Evolutionary conservation across 2,329 filamentous ascomycete species (phyloP), one percentile per base, ranked within the genome.

Genomic region (Penicillium sp.): DNA sequence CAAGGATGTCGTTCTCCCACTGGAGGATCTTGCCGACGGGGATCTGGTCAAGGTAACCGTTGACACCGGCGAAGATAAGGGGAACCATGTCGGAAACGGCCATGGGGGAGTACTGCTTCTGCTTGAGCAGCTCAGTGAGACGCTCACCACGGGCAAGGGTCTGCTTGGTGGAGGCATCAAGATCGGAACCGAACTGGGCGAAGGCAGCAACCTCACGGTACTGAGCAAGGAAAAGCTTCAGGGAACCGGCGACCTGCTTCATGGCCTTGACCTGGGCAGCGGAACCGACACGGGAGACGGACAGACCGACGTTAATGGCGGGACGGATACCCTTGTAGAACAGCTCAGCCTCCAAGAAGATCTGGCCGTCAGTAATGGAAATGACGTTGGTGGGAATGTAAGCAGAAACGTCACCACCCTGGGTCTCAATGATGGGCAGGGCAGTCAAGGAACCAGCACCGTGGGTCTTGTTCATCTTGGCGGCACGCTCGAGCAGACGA

Each of bases 291-390:
- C 95, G 95, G 71, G 95, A 99, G 73, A 99, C 95, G 75, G 95
- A 99, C 72, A 99, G 91, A 95, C 95, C 95, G 90, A 99, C 95
- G 88, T 99, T 99, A 82, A 99, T 99, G 84, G 95, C 95, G 74
- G 95, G 95, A 77, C 95, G 93, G 82, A 99, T 84, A 96, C 95
- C 95, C 91, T 99, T 99, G 92, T 97, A 98, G 90, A 98, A 99
- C 67, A 98, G 87, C 82, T 99, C 95, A 70, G 93, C 82, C 84
- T 99, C 95, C 85, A 99, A 87, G 91, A 99, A 99, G 82, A 99
- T 98, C 85, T 99, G 95, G 66, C 95, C 95, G 76, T 98, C 95
- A 72, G 95, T 99, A 78, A 99, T 99, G 80, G 93, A 98, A 88
- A 99, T 99, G 83, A 98, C 95, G 86, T 98, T 99, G 83, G 95